phyloP scores from a whole-genome alignment of 2,329 filamentous ascomycete genomes.

The Xylariaceae sp. region DNA sequence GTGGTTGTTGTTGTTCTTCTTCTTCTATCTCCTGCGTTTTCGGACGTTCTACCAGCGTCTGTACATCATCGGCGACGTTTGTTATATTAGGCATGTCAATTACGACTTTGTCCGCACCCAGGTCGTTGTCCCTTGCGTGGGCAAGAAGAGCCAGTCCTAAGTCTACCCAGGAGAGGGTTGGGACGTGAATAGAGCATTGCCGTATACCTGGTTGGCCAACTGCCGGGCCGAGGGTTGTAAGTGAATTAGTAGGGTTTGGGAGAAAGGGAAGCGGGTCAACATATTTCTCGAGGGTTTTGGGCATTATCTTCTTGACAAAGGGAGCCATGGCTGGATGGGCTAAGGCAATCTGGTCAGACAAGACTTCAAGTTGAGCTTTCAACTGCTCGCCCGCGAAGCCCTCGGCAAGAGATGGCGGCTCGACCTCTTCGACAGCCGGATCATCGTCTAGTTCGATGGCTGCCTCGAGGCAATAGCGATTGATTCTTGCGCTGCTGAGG shows the following conservation, averaged over 20 bases:
- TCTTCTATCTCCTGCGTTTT: conserved; percentile 22
- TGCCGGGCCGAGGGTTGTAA: conserved; percentile 32
- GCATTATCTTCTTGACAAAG: conserved; percentile 60
- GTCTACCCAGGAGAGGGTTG: conserved; percentile 50
- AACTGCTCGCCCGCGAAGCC: conserved; percentile 68
- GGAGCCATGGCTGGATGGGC: conserved; percentile 67
- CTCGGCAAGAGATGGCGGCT: conserved; percentile 68
- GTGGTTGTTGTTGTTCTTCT: conserved; percentile 18
- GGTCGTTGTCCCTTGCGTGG: conserved; percentile 44
- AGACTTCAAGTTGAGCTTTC: conserved; percentile 59
- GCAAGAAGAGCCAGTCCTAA: conserved; percentile 51
- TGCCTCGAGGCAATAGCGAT: conserved; percentile 69
- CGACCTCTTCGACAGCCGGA: conserved; percentile 66
- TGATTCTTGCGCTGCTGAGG: conserved; percentile 62
- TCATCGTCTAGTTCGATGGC: conserved; percentile 73
- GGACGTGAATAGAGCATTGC: conserved; percentile 41
- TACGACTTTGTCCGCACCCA: conserved; percentile 44
- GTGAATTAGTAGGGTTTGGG: conserved; percentile 55
- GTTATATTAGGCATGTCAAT: conserved; percentile 48
- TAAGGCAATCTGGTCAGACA: conserved; percentile 62
- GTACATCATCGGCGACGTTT: conserved; percentile 40
- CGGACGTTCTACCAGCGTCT: conserved; percentile 34
- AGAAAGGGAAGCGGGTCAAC: conserved; percentile 69
- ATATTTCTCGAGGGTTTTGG: conserved; percentile 57
- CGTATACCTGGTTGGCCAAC: background rate